These are phyloP conservation scores for Lactarius evosmus DNA, from an alignment of 768 basidiomycete species.

Conservation along the genomic window DNA sequence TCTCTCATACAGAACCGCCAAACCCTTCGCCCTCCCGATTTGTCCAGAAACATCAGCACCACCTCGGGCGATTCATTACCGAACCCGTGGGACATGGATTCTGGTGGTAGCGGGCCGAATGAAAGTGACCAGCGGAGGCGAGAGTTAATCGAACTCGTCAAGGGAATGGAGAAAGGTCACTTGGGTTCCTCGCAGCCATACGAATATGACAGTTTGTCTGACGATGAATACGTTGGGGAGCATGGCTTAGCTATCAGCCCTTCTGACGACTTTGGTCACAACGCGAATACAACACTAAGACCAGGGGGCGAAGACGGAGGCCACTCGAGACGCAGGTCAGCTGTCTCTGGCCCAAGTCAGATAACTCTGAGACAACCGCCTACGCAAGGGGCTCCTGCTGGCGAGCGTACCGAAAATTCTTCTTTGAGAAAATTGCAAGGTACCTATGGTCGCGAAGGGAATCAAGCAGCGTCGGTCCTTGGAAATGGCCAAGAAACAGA, in stretches of 20 bases:
- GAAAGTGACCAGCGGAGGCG: conserved; percentile 21
- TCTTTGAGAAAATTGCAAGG: background rate
- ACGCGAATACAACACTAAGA: background rate
- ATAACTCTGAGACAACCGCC: conserved; percentile 8
- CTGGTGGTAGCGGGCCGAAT: background rate
- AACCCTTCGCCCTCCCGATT: background rate
- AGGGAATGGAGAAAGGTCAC: conserved; percentile 15
- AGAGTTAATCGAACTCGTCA: conserved; percentile 23
- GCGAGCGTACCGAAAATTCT: background rate
- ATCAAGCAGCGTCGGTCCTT: background rate
- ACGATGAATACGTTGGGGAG: conserved; percentile 31
- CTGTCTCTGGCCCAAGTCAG: background rate
- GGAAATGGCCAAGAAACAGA: conserved; percentile 7
- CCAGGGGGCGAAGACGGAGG: background rate
- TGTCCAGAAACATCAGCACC: conserved; percentile 4
- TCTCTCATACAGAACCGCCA: conserved; percentile 18
- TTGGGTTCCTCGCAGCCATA: conserved; percentile 4
- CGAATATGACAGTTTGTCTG: conserved; percentile 16
- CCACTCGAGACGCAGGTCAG: background rate
- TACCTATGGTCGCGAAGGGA: background rate
- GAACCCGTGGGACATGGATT: conserved; percentile 19
- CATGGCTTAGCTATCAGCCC: conserved; percentile 32
- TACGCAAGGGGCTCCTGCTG: background rate
- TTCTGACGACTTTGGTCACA: conserved; percentile 16
- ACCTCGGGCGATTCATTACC: conserved; percentile 9